Conservation (phyloP, 2,329 filamentous ascomycete species). For the Alternaria sp. region DNA sequence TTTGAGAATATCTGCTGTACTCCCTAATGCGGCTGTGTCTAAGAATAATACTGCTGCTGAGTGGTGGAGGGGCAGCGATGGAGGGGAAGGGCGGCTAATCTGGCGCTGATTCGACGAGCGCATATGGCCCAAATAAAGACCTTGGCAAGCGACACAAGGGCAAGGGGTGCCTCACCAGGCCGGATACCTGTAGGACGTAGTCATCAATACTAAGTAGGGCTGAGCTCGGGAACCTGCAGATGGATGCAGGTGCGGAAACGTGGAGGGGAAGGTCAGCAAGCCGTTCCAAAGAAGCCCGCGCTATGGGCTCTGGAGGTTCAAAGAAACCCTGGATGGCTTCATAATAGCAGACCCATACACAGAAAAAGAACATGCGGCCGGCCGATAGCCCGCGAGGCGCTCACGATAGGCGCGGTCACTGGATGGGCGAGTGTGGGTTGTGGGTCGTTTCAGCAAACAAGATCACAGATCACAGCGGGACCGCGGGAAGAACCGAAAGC, state of each 20-base stretch:
- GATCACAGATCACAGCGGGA: conserved; percentile 11
- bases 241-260: conserved; percentile 13
- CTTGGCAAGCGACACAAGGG: conserved; percentile 31
- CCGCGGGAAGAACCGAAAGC: conserved; percentile 24
- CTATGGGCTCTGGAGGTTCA: neutral
- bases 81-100: conserved; percentile 41
- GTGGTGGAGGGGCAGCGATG: conserved; percentile 32
- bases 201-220: conserved; percentile 44
- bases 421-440: conserved; percentile 21
- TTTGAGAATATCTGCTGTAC: conserved; percentile 40
- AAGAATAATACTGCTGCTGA: conserved; percentile 46
- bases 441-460: conserved; percentile 22
- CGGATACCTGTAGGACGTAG: conserved; percentile 24
- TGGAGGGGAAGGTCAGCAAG: conserved; percentile 27
- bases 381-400: conserved; percentile 21
- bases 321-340: neutral
- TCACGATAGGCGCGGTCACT: conserved; percentile 24
- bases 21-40: conserved; percentile 47
- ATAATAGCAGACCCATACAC: conserved; percentile 13
- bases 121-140: conserved; percentile 35
- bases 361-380: conserved; percentile 13
- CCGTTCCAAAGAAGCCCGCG: conserved; percentile 20
- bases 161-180: conserved; percentile 22
- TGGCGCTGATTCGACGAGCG: conserved; percentile 40
- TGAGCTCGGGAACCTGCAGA: conserved; percentile 40